These are phyloP conservation scores for Kuraishia cidri DNA, from an alignment of 805 yeast species.

Conservation along the genomic window DNA sequence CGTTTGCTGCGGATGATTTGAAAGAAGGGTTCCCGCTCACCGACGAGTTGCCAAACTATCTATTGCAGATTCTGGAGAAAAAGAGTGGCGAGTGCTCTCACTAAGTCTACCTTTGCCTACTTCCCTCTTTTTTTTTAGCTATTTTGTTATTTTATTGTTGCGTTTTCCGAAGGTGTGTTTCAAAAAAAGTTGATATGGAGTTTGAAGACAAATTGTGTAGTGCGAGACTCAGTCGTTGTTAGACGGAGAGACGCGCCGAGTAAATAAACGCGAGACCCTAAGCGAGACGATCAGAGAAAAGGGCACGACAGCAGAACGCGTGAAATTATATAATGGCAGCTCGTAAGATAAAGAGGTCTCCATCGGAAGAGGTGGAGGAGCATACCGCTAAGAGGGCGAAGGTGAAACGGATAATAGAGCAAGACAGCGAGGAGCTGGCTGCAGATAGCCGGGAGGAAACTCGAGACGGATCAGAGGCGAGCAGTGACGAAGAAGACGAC, in stretches of 20 bases:
- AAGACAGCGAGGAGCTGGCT: constrained; percentile 1
- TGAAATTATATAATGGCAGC: no score
- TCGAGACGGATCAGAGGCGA: constrained; percentile 3
- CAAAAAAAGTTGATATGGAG: no score
- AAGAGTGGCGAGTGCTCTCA: neutral
- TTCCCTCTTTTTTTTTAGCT: neutral
- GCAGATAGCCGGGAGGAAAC: constrained; percentile 4
- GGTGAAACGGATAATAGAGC: neutral
- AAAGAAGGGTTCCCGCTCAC: neutral
- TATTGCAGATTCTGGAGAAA: constrained; percentile 3
- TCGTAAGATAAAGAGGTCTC: no score
- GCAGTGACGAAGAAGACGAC: constrained; percentile 3
- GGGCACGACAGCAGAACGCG: no score
- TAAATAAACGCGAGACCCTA: no score
- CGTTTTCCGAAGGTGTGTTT: neutral
- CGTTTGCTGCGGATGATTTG: constrained; percentile 42
- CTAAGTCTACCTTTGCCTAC: neutral
- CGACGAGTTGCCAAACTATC: neutral
- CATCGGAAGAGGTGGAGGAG: no score
- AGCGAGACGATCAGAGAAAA: no score
- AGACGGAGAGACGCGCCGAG: no score
- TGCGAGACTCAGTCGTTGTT: no score
- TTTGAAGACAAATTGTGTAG: no score
- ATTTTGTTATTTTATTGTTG: neutral
- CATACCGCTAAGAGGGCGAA: no score